phyloP scores from a whole-genome alignment of 139 green algal genomes.

The Nannochloris sp. region DNA sequence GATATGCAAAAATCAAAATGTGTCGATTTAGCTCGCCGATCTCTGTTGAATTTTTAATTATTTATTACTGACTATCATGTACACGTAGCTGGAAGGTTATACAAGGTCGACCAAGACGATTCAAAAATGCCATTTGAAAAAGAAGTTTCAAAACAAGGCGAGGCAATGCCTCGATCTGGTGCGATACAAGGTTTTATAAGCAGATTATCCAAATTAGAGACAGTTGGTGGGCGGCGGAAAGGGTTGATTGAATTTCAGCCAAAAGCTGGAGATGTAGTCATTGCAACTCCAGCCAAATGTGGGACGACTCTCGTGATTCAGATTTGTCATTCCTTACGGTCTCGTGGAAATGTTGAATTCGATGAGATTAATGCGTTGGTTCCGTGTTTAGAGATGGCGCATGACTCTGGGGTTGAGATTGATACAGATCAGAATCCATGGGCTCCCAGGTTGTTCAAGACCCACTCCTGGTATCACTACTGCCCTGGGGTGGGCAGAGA shows the following conservation, averaged over 20 bases:
- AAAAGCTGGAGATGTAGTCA: constrained; percentile 3
- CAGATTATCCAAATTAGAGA: constrained; percentile 13
- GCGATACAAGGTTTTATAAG: constrained; percentile 4
- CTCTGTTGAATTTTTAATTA: constrained; percentile 9
- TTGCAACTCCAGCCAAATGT: constrained; percentile 22
- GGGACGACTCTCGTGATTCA: constrained; percentile 37
- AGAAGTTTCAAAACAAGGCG: background rate
- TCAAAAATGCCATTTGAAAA: background rate
- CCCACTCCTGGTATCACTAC: constrained; percentile 26
- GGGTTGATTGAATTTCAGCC: constrained; percentile 1
- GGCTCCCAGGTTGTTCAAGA: constrained; percentile 31
- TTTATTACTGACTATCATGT: too few relatives aligned
- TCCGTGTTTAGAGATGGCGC: constrained; percentile 27
- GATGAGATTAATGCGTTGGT: constrained; percentile 40
- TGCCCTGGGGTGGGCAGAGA: constrained; percentile 12
- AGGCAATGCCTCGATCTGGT: background rate
- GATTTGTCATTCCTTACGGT: constrained; percentile 34
- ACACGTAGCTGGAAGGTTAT: too few relatives aligned
- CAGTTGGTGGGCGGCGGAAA: background rate
- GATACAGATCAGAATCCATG: background rate
- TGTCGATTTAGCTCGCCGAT: constrained; percentile 20
- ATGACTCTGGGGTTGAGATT: constrained; percentile 10
- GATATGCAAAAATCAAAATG: constrained; percentile 19
- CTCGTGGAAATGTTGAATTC: constrained; percentile 34
- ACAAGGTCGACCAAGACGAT: too few relatives aligned